Evolutionary conservation across 1,284 basidiomycete genomes (phyloP), one percentile per base, ranked within the genome.

Genomic region (Apiotrichum mycotoxinovorans): DNA sequence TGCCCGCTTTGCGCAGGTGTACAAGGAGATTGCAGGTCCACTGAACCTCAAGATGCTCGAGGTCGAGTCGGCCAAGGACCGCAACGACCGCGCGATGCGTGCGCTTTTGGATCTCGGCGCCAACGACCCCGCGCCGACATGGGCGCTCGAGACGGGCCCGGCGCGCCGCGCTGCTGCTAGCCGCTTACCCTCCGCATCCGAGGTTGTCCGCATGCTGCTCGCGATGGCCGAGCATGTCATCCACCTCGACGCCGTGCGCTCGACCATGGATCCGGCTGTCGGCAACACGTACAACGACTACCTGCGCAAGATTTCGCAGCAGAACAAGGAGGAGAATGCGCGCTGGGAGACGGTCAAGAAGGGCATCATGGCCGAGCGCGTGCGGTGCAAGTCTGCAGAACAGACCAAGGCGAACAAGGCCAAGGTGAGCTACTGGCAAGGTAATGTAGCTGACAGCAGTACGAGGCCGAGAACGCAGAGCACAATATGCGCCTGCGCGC

Each of bases 181-280:
- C 20, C 60, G 69, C 11, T 51, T 71, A 2, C 73, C 73, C 3
- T 58, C 58, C 20, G 60, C 69, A 0, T 33, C 52, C 20, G 72
- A 73, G 57, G 64, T 75, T 2, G 61, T 73, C 14, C 57, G 68
- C n/a, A 75, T 75, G 73, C 64, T 75, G 15, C 43, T 75, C 22
- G 67, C 65, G 2, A 30, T 75, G 11, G 61, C 58, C 12, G 69
- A 73, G 26, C 22, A 62, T 60, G 22, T 51, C 63, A 51, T 42
- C 43, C 3, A 67, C 62, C 22, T 66, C 52, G 20, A 62, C 26
- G 33, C 17, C 3, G 61, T 73, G 9, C 52, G 64, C 17, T 43
- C 30, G 10, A 64, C 69, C 12, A 59, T 72, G 54, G 73, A 62
- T 18, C 60, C 54, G 0, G 52, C 27, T 8, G 45, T 54, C 11